Evolutionary conservation across 148 eudicot species (phyloP), one percentile per base, ranked within the genome.

Genomic region (Diospyros kaki): DNA sequence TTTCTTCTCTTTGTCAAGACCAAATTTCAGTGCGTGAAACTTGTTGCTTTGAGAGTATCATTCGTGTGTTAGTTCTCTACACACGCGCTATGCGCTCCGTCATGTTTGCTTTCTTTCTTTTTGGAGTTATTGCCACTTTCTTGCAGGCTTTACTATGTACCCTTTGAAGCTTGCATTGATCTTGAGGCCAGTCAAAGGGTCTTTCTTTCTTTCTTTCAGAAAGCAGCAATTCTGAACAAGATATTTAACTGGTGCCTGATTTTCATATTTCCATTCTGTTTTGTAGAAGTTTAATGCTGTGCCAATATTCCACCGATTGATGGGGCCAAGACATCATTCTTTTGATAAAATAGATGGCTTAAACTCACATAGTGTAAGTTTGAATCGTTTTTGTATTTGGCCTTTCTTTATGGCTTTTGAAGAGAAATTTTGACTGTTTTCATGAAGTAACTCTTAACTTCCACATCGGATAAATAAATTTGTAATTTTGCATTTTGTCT

Each of bases 241-340:
- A 43, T 54, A 54, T 13, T 18, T 28, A 52, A 6, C 9, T 62
- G 68, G 40, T 40, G 2, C 17, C 41, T 53, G 10, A 54, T n/a
- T 56, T 11, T 74, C 39, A 46, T 42, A 54, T 61, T 64, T 51
- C 9, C 77, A 46, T 58, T 73, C 64, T 67, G 53, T 70, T 69
- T 77, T 50, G 53, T 68, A 90, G 96, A 87, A 70, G 73, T 74
- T 69, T 45, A 81, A 83, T 52, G 64, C 48, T 73, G 91, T 81
- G 76, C 81, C 96, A 73, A 69, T 81, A 64, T 87, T 75, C 73
- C 99, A 95, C 77, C 91, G 93, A 71, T 54, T 90, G 77, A 92
- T 83, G 94, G 96, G 99, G 68, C 91, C 91, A 44, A 50, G 72
- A n/a, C 88, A 72, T 82, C 99, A 92, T 85, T 77, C 90, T 61